Base-by-base conservation (phyloP, 2,329 filamentous ascomycete species). In the Clarireedia homoeocarpa region DNA sequence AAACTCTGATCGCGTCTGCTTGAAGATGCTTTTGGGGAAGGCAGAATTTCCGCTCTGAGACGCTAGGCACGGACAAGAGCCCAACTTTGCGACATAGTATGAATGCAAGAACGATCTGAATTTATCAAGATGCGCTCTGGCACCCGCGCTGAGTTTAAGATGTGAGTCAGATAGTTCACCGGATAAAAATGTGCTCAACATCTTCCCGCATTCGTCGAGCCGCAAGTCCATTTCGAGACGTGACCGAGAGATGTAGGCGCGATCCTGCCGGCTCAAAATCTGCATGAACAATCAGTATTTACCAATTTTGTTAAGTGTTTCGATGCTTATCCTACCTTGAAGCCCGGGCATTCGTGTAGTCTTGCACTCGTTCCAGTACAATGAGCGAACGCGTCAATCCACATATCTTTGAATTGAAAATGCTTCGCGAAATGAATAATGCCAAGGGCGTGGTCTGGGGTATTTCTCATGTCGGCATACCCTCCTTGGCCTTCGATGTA, bases 321-420 rank as follows among this genome's bases (percentile, higher is more conserved):
- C 44, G 9, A 23, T 12, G 24, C n/a, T 58, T 24, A 51, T 71
- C 79, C 63, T 72, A 85, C 84, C 68, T 78, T 73, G 59, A 83
- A 88, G 59, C 88, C 86, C 1, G 77, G 68, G 61, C 78, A 80
- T 5, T 71, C 65, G 42, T 75, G 73, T 5, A 91, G 59, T 26
- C 74, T 73, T 20, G 86, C 81, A 58, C 79, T 80, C 88, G 92
- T 91, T 45, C 88, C 89, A 38, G 86, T 85, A 66, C 88, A 90
- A 65, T 94, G 89, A 14, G 81, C 78, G 70, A 91, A 90, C 0
- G 88, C 84, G 64, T 88, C 80, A 10, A 84, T 77, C 75, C 89
- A 92, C 12, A 89, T 71, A n/a, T 82, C 77, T 53, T 74, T 75
- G 26, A 86, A 70, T 51, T 80, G 78, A 61, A 84, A 85, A 23